phyloP scores from a whole-genome alignment of 1,284 basidiomycete genomes.

The Trametes pubescens region DNA sequence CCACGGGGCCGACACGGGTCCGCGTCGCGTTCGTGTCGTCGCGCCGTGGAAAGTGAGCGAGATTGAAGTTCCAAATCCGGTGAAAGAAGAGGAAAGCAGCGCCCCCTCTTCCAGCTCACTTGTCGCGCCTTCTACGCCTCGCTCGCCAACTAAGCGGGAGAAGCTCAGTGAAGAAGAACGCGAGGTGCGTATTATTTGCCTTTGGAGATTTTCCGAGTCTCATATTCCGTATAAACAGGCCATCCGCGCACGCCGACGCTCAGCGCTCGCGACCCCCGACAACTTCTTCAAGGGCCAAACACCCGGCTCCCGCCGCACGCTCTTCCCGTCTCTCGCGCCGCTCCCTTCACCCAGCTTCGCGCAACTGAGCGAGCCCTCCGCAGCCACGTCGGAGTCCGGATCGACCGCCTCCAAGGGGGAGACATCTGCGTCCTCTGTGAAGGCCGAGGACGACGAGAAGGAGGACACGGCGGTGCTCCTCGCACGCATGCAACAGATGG shows the following conservation, averaged over 20 bases:
- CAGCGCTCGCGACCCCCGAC: conserved; percentile 59
- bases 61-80: conserved; percentile 51
- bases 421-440: conserved; percentile 25
- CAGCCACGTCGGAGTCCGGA: conserved; percentile 14
- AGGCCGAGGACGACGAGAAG: conserved; percentile 41
- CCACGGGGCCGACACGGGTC: conserved; percentile 44
- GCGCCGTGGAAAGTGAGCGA: conserved; percentile 63
- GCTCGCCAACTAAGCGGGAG: conserved; percentile 34
- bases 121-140: conserved; percentile 14
- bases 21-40: conserved; percentile 56
- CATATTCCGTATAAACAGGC: conserved; percentile 46
- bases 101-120: not conserved
- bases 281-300: conserved; percentile 60
- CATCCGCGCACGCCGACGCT: conserved; percentile 65
- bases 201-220: not conserved
- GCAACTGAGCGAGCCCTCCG: conserved; percentile 8
- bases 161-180: conserved; percentile 59
- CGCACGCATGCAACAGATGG: conserved; percentile 68
- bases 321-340: conserved; percentile 29
- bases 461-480: conserved; percentile 61
- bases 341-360: conserved; percentile 31
- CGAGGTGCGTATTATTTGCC: conserved; percentile 44
- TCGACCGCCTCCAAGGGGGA: conserved; percentile 18
- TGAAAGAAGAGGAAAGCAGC: conserved; percentile 30
- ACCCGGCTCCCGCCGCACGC: conserved; percentile 49